A percentile compares a stretch with the other conserved stretches of the same genome.
These are phyloP conservation scores for Ampelomyces quisqualis DNA, from an alignment of 2,329 filamentous ascomycete species.

Conservation along the genomic window DNA sequence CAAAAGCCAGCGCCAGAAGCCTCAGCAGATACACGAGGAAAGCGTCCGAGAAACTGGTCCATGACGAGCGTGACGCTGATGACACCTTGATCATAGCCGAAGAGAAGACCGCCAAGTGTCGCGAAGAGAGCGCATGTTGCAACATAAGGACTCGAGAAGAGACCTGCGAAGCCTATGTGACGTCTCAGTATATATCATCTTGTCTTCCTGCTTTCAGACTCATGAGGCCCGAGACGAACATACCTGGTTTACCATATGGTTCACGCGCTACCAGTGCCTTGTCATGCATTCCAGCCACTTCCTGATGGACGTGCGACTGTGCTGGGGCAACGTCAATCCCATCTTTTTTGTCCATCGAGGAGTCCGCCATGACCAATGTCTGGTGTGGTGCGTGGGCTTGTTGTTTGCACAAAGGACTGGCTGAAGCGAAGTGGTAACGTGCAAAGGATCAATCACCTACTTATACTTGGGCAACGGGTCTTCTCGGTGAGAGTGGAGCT, in stretches of 20 bases:
- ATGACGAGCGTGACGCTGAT: conserved; percentile 53
- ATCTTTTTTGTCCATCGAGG: conserved; percentile 17
- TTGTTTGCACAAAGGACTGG: background rate
- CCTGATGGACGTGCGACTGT: conserved; percentile 21
- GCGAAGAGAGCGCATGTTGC: conserved; percentile 55
- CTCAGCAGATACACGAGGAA: conserved; percentile 47
- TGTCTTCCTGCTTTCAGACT: no score
- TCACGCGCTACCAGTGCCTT: conserved; percentile 22
- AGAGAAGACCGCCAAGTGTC: conserved; percentile 53
- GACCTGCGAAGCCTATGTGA: conserved; percentile 46
- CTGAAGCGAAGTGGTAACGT: background rate
- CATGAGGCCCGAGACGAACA: background rate
- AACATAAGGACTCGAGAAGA: conserved; percentile 54
- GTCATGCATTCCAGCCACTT: conserved; percentile 18
- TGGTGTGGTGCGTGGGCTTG: background rate
- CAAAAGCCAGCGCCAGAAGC: conserved; percentile 49
- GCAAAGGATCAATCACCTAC: conserved; percentile 1
- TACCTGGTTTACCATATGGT: conserved; percentile 38
- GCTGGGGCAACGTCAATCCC: conserved; percentile 21
- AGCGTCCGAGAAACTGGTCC: conserved; percentile 53
- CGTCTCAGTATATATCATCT: no score
- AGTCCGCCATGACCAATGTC: background rate
- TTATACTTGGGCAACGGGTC: conserved; percentile 7
- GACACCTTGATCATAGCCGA: conserved; percentile 53
- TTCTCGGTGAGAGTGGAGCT: conserved; percentile 1